Evolutionary conservation across 306 rosid species (phyloP), one percentile per base, ranked within the genome.

Genomic region (Quercus glauca): DNA sequence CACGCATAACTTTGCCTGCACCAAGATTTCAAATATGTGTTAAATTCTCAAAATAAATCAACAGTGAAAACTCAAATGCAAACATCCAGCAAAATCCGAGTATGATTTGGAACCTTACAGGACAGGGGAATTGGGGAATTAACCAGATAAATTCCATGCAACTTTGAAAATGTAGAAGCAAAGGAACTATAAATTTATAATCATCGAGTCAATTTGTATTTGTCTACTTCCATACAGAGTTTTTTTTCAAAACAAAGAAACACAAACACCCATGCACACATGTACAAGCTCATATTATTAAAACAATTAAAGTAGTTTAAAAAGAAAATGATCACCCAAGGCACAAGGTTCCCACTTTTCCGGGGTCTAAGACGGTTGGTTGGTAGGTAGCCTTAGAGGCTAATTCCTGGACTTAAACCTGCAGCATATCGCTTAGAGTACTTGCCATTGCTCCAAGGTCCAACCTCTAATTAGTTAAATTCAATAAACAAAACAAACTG

Each of bases 1-100:
- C 51, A 87, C 89, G 57, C 99, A 95, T 77, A 91, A 83, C 82
- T 86, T 95, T 26, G 93, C 98, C 98, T 95, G 87, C 89, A 88
- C 77, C 74, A 81, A 75, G 19, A 65, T 60, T 71, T 20, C 21
- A 53, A 26, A 59, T 49, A 51, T 26, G 7, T 9, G 25, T 29
- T 43, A n/a, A 76, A 76, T 72, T n/a, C 68, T 57, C 21, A 76
- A 28, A 55, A 69, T 29, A 67, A 19, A 35, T 19, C 51, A 26
- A 14, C 37, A 33, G 23, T 67, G 52, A 4, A 67, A 33, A 18
- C 72, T 33, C 45, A 65, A 65, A 5, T 6, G 26, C 72, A 19
- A 67, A 31, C 15, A 7, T 33, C 15, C 51, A 65, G 31, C 21
- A 18, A 64, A 64, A 31, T 11, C 4, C 2, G 1, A 65, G 71